These are phyloP conservation scores for Dactylonectria macrodidyma DNA, from an alignment of 2,329 filamentous ascomycete species.

Conservation along the genomic window DNA sequence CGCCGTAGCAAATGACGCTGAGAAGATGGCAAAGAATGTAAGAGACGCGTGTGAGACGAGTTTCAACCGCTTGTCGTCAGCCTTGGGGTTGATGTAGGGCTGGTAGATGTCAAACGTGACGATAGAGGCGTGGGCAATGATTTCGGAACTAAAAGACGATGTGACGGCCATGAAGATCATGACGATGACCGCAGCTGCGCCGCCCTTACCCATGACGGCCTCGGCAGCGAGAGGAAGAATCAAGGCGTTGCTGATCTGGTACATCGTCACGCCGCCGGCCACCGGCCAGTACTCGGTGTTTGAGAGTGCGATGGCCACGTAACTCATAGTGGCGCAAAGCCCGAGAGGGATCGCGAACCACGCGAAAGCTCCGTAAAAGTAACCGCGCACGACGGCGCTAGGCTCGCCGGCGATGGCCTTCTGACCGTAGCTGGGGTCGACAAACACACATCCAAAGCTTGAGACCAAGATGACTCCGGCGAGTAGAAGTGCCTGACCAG, in stretches of 20 bases:
- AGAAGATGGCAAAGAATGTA: slow-evolving; percentile 11
- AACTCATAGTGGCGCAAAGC: slow-evolving; percentile 86
- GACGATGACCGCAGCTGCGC: slow-evolving; percentile 83
- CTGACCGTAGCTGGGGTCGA: slow-evolving; percentile 92
- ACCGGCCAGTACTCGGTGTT: slow-evolving; percentile 42
- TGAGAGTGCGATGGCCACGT: slow-evolving; percentile 64
- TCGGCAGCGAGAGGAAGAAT: slow-evolving; percentile 89
- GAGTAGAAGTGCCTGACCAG: not conserved
- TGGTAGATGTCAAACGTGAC: slow-evolving; percentile 90
- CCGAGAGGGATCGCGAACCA: slow-evolving; percentile 96
- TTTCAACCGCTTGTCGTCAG: slow-evolving; percentile 13
- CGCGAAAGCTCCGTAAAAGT: slow-evolving; percentile 85
- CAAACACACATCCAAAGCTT: slow-evolving; percentile 14
- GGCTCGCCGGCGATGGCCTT: slow-evolving; percentile 91
- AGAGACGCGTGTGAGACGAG: slow-evolving; percentile 4
- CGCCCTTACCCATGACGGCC: slow-evolving; percentile 84
- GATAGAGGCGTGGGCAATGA: slow-evolving; percentile 91
- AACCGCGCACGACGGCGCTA: slow-evolving; percentile 87
- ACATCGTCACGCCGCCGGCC: slow-evolving; percentile 18
- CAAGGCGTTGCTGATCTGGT: slow-evolving; percentile 81
- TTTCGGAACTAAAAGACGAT: slow-evolving; percentile 83
- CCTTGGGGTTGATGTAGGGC: slow-evolving; percentile 80
- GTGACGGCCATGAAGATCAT: slow-evolving; percentile 95
- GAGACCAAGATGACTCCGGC: not conserved
- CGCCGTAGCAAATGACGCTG: slow-evolving; percentile 17